Evolutionary conservation across 805 yeast species (phyloP).

Genomic region (Saccharomycopsis capsularis): DNA sequence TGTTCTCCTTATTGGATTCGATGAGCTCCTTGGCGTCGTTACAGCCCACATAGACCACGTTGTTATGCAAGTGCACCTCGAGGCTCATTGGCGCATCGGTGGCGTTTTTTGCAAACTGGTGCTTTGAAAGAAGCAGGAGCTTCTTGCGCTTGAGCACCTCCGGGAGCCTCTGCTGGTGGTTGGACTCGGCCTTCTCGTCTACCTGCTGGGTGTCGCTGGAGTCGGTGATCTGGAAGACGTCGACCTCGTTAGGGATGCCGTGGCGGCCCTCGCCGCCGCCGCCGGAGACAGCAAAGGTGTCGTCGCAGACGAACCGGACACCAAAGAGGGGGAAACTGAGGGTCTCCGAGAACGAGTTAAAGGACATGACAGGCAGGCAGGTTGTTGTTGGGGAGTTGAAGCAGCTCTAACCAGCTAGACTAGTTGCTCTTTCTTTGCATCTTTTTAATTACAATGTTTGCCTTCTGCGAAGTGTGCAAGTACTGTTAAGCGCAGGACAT

Average conservation of each 20-base stretch:
- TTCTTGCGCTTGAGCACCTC: conserved; percentile 15
- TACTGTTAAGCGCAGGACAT: no score
- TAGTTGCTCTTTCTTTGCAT: no score
- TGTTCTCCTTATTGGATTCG: conserved; percentile 28
- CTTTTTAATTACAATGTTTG: no score
- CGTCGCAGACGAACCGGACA: conserved; percentile 56
- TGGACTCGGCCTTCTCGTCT: conserved; percentile 1
- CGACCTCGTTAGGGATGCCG: conserved; percentile 77
- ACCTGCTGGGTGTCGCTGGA: background rate
- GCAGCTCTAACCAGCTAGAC: no score
- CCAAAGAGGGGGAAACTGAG: conserved; percentile 76
- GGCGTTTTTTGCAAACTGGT: conserved; percentile 10
- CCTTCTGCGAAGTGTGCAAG: no score
- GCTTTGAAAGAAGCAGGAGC: conserved; percentile 1
- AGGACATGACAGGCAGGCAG: no score
- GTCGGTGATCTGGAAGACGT: conserved; percentile 7
- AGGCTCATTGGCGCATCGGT: conserved; percentile 70
- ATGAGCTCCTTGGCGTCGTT: conserved; percentile 59
- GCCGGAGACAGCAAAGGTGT: conserved; percentile 67
- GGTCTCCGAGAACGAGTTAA: conserved; percentile 4
- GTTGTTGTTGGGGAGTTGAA: no score
- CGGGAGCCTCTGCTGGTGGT: conserved; percentile 1
- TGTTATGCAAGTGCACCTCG: conserved; percentile 28
- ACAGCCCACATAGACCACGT: conserved; percentile 62
- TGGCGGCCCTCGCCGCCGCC: conserved; percentile 96